These are phyloP conservation scores for Ceratobasidium sp. DNA, from an alignment of 1,284 basidiomycete genomes.

Conservation along the genomic window DNA sequence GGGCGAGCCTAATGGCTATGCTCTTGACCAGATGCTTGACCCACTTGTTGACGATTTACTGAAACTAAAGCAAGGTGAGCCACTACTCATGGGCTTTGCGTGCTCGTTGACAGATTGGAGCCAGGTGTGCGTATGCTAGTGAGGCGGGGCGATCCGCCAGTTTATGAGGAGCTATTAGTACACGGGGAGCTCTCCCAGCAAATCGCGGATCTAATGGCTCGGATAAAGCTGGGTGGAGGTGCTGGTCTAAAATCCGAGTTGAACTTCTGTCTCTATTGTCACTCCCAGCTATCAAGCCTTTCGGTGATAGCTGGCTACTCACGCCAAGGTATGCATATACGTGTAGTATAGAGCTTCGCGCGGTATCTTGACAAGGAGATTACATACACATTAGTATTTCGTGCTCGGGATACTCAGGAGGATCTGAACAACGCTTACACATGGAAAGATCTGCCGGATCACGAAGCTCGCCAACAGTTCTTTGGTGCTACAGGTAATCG, in stretches of 20 bases:
- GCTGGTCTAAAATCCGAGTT: conserved; percentile 16
- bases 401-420: neutral
- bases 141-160: conserved; percentile 2
- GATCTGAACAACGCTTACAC: conserved; percentile 19
- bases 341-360: neutral
- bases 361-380: too few species aligned
- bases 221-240: conserved; percentile 37
- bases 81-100: too few species aligned
- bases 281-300: neutral
- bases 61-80: conserved; percentile 19
- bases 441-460: conserved; percentile 5
- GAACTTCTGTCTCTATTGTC: conserved; percentile 32
- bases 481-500: conserved; percentile 17
- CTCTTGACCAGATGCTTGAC: conserved; percentile 24
- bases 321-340: conserved; percentile 1
- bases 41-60: conserved; percentile 33
- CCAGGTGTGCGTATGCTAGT: conserved; percentile 16
- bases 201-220: conserved; percentile 30
- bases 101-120: too few species aligned
- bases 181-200: conserved; percentile 13
- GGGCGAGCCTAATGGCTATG: conserved; percentile 18
- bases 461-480: neutral
- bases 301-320: neutral
- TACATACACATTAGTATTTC: neutral
- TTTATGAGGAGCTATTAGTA: neutral